phyloP scores from a whole-genome alignment of 495 filamentous ascomycete species.

The Lindgomyces ingoldianus region DNA sequence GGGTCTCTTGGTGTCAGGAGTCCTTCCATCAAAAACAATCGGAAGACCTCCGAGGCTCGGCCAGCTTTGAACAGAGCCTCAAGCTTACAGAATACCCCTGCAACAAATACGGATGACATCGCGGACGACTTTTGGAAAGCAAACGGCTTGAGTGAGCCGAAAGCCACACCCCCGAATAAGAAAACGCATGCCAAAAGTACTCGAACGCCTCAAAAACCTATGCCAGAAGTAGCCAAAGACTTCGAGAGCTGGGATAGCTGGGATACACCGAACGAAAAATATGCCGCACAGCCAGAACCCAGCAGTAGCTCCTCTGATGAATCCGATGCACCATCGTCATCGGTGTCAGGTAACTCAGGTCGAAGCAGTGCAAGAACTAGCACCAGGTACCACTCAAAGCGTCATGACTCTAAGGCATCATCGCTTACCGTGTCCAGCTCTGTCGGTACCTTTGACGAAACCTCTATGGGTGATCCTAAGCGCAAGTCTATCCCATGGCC shows the following conservation, averaged over 20 bases:
- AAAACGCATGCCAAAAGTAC: constrained; percentile 34
- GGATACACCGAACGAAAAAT: constrained; percentile 39
- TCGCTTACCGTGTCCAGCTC: constrained; percentile 32
- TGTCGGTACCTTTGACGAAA: constrained; percentile 14
- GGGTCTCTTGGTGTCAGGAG: neutral
- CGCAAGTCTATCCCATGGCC: constrained; percentile 70
- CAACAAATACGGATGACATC: constrained; percentile 28
- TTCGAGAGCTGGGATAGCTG: constrained; percentile 43
- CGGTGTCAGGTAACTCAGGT: constrained; percentile 34
- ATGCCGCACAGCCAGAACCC: constrained; percentile 18
- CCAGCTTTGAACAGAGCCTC: constrained; percentile 19
- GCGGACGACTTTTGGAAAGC: constrained; percentile 44
- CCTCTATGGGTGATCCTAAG: constrained; percentile 35
- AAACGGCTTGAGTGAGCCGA: constrained; percentile 39
- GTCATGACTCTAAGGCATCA: constrained; percentile 25
- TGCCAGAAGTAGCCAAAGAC: constrained; percentile 21
- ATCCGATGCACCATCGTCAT: constrained; percentile 32
- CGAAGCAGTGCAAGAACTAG: constrained; percentile 37
- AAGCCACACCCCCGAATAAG: constrained; percentile 24
- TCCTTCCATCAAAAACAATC: constrained; percentile 45
- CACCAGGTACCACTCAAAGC: constrained; percentile 32
- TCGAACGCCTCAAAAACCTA: constrained; percentile 31
- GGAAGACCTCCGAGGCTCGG: constrained; percentile 51
- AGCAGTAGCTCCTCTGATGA: constrained; percentile 29
- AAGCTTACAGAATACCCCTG: constrained; percentile 18